Percentiles rank a stretch among this genome's conserved stretches.
Evolutionary conservation across 1,284 basidiomycete genomes (phyloP).

Genomic region (Cutaneotrichosporon cavernicola): DNA sequence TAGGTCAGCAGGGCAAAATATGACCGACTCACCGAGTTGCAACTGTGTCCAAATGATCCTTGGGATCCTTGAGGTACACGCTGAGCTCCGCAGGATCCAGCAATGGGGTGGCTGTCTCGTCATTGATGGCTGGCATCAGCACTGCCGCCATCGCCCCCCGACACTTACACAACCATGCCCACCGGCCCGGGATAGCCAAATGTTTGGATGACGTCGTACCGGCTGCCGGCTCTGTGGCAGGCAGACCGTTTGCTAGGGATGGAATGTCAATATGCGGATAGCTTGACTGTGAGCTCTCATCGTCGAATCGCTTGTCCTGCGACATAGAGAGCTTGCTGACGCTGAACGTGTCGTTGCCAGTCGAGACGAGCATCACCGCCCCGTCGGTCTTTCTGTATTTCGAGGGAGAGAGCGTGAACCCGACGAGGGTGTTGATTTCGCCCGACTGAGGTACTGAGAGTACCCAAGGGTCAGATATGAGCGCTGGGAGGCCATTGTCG

Average conservation of each 20-base stretch:
- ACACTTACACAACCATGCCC: constrained; percentile 41
- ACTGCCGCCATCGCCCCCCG: neutral
- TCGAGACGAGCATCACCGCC: neutral
- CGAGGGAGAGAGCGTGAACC: neutral
- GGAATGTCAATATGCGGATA: neutral
- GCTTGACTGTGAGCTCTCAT: neutral
- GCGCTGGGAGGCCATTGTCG: neutral
- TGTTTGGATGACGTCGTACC: constrained; percentile 15
- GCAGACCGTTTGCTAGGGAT: neutral
- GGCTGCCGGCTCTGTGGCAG: neutral
- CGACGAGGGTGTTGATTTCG: neutral
- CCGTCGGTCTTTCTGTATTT: neutral
- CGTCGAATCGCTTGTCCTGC: neutral
- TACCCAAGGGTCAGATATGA: neutral
- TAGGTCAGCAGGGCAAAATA: neutral
- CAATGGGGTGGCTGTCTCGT: neutral
- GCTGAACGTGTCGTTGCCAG: neutral
- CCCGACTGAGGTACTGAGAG: neutral
- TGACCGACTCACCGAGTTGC: constrained; percentile 38
- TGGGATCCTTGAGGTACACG: constrained; percentile 33
- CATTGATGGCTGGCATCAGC: constrained; percentile 7
- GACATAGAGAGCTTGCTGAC: neutral
- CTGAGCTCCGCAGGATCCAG: constrained; percentile 24
- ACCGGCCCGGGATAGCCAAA: constrained; percentile 28
- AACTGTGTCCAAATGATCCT: constrained; percentile 34